Evolutionary conservation across 106 monocot genomes (phyloP).

Genomic region (Narthecium ossifragum): DNA sequence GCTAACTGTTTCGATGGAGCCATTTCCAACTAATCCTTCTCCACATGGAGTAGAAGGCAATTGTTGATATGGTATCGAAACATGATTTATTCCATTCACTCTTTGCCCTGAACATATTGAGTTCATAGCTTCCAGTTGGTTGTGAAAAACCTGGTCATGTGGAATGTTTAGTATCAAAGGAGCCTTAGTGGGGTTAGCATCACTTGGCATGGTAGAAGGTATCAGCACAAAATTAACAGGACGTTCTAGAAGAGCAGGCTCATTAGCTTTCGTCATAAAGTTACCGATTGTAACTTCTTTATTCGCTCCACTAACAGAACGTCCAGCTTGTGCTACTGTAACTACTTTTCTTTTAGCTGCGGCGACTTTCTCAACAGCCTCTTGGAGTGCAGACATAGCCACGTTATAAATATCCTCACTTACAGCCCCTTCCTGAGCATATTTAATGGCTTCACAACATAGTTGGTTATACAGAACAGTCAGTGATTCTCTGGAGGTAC

Average conservation of each 20-base stretch:
- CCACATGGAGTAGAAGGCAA: not conserved
- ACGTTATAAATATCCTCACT: conserved; percentile 37
- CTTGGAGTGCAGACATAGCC: conserved; percentile 43
- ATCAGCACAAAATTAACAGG: conserved; percentile 18
- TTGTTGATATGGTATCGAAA: not conserved
- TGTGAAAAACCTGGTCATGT: not conserved
- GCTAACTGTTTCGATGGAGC: not conserved
- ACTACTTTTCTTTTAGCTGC: conserved; percentile 24
- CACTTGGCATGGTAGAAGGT: conserved; percentile 8
- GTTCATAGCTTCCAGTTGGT: conserved; percentile 1
- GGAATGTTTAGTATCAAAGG: not conserved
- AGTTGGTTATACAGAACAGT: conserved; percentile 37
- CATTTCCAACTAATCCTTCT: not conserved
- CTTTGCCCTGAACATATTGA: not conserved
- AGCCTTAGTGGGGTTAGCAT: conserved; percentile 1
- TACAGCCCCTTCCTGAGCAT: conserved; percentile 40
- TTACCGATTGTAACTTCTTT: not conserved
- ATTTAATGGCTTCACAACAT: conserved; percentile 39
- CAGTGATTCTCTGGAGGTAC: conserved; percentile 17
- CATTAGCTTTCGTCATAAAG: not conserved
- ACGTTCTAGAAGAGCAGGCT: conserved; percentile 13
- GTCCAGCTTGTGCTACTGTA: not conserved
- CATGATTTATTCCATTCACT: not conserved
- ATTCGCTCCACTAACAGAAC: not conserved
- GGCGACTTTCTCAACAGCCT: conserved; percentile 48